Conservation (phyloP, 2,329 filamentous ascomycete genomes). For the Trichoderma pleuroti region DNA sequence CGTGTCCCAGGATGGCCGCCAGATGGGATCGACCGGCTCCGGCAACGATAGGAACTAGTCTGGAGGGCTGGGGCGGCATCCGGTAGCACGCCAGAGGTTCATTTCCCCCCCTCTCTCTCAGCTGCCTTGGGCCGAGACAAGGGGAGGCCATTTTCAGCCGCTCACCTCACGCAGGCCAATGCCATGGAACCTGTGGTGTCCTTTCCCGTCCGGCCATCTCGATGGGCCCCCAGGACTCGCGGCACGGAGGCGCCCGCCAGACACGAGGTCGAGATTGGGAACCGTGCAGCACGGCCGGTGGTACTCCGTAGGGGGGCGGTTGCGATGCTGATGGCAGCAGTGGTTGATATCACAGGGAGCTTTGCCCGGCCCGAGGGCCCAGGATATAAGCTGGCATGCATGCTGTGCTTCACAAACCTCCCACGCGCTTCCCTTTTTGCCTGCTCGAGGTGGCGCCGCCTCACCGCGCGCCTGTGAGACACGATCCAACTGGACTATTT, state of each 20-base stretch:
- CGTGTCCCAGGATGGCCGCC: background rate
- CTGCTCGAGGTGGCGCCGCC: constrained; percentile 7
- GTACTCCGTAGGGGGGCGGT: no score
- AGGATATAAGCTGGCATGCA: background rate
- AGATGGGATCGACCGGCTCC: constrained; percentile 10
- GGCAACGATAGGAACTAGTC: background rate
- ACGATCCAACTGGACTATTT: background rate
- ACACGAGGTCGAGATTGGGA: background rate
- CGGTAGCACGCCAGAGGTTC: background rate
- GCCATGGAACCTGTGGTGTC: background rate
- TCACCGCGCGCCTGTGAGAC: constrained; percentile 16
- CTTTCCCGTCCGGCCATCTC: background rate
- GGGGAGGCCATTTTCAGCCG: constrained; percentile 3
- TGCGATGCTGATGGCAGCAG: background rate
- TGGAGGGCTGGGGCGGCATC: background rate
- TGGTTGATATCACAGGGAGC: background rate
- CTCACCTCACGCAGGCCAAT: background rate
- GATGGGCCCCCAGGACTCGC: background rate
- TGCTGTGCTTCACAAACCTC: background rate
- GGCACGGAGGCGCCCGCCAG: background rate
- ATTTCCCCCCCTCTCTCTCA: background rate
- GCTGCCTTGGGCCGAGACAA: constrained; percentile 4
- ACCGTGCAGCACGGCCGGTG: background rate
- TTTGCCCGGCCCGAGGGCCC: background rate
- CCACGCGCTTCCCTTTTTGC: background rate